Evolutionary conservation across 1,284 basidiomycete species (phyloP).

Genomic region (Pyrrhoderma noxium): DNA sequence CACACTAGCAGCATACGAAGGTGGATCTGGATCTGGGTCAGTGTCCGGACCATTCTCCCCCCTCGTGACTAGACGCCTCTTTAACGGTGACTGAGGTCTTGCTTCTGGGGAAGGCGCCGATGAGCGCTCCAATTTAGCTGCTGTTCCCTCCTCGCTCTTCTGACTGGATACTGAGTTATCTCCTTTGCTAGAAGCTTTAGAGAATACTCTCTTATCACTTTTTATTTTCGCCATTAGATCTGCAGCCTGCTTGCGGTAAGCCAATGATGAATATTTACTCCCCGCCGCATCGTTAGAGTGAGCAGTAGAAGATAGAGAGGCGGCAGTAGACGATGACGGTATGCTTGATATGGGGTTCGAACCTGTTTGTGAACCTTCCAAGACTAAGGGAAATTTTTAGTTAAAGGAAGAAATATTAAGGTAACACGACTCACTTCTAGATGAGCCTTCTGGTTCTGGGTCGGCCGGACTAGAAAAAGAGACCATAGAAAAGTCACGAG

Average conservation of each 20-base stretch:
- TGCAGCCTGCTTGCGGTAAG: constrained; percentile 67
- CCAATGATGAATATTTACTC: constrained; percentile 47
- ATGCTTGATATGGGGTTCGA: not conserved
- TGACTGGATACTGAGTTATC: constrained; percentile 40
- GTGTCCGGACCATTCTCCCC: constrained; percentile 13
- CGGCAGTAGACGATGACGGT: constrained; percentile 19
- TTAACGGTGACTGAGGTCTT: constrained; percentile 8
- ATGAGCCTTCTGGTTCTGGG: not conserved
- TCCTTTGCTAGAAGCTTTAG: constrained; percentile 50
- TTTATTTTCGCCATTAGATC: constrained; percentile 80
- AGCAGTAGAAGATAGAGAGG: constrained; percentile 20
- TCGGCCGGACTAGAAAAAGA: constrained; percentile 35
- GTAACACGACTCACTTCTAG: not conserved
- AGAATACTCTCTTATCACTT: constrained; percentile 52
- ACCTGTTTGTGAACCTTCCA: constrained; percentile 23
- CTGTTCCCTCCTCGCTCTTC: constrained; percentile 22
- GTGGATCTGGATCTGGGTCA: constrained; percentile 11
- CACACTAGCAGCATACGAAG: constrained; percentile 14
- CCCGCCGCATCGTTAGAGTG: constrained; percentile 19
- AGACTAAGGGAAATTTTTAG: constrained; percentile 44
- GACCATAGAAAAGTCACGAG: constrained; percentile 66
- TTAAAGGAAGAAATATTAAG: too few species aligned
- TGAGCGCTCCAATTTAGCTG: constrained; percentile 5
- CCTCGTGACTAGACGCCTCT: constrained; percentile 8
- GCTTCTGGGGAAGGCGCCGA: constrained; percentile 13